Evolutionary conservation across 306 rosid genomes (phyloP).

Genomic region (Calophaca sinica): DNA sequence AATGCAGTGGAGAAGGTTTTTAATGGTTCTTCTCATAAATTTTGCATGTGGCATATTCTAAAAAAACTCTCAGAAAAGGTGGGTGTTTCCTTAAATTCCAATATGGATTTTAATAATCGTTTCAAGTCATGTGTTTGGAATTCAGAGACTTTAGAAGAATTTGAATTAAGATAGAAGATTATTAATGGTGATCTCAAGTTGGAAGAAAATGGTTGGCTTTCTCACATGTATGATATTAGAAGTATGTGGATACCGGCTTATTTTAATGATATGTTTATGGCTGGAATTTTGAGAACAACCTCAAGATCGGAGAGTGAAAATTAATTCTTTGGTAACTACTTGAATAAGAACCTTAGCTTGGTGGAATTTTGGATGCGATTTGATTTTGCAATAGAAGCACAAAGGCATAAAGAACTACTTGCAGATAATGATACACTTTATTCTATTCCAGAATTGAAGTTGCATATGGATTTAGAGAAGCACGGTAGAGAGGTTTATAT

Average conservation of each 20-base stretch:
- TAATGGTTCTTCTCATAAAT: too few relatives aligned
- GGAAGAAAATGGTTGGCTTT: neutral
- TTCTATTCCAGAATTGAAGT: neutral
- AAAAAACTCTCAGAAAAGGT: neutral
- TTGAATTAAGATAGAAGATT: neutral
- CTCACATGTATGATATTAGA: too few relatives aligned
- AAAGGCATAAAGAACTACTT: neutral
- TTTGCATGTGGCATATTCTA: neutral
- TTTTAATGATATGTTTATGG: too few relatives aligned
- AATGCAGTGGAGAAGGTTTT: too few relatives aligned
- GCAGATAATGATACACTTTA: neutral
- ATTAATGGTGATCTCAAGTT: neutral
- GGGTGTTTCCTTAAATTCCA: neutral
- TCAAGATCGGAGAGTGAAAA: too few relatives aligned
- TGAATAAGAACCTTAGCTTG: too few relatives aligned
- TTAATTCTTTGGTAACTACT: too few relatives aligned
- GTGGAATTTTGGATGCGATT: neutral
- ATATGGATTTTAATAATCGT: neutral
- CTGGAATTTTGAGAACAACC: too few relatives aligned
- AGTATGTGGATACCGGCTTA: too few relatives aligned
- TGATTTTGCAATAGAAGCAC: neutral
- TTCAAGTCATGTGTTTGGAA: neutral
- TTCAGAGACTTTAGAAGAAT: neutral
- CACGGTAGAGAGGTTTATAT: too few relatives aligned
- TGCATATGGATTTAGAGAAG: neutral